phyloP scores from a whole-genome alignment of 345 rosid species.

The Camelina sativa region DNA sequence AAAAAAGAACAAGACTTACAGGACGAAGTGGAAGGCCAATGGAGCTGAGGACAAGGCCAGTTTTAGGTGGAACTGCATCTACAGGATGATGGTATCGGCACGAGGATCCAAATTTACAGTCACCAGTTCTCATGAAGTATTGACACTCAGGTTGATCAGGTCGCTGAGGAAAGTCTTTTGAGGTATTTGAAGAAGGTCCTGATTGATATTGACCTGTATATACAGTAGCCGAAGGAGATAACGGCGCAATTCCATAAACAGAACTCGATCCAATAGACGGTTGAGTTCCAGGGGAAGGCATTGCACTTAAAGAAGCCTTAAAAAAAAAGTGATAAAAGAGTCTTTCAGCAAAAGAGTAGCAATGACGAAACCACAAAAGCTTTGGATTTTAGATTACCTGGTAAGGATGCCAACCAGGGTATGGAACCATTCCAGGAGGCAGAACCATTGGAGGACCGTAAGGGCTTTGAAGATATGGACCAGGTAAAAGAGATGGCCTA shows the following conservation, averaged over 20 bases:
- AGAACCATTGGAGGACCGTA: slow-evolving; percentile 70
- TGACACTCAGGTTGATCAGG: slow-evolving; percentile 93
- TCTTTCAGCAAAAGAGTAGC: slow-evolving; percentile 5
- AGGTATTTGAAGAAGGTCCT: slow-evolving; percentile 54
- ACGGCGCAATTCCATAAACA: slow-evolving; percentile 64
- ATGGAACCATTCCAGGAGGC: slow-evolving; percentile 74
- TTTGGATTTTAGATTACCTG: slow-evolving; percentile 48
- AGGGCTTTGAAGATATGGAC: slow-evolving; percentile 70
- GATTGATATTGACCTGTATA: slow-evolving; percentile 65
- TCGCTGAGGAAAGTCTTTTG: slow-evolving; percentile 86
- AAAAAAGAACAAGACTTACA: slow-evolving; percentile 54
- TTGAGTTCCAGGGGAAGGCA: slow-evolving; percentile 69
- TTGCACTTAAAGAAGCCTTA: slow-evolving; percentile 67
- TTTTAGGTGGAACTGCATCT: slow-evolving; percentile 56
- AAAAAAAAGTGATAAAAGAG: neutral
- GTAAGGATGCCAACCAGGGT: slow-evolving; percentile 78
- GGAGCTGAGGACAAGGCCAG: slow-evolving; percentile 66
- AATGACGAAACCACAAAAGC: slow-evolving; percentile 1
- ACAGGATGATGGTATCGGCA: slow-evolving; percentile 95
- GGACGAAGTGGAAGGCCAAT: slow-evolving; percentile 88
- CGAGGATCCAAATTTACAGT: slow-evolving; percentile 87
- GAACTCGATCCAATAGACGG: slow-evolving; percentile 64
- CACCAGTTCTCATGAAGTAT: slow-evolving; percentile 85
- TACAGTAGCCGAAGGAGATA: slow-evolving; percentile 72
- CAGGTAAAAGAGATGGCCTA: slow-evolving; percentile 74